Base-by-base conservation (phyloP, 179 eudicot genomes). In the Actinidia chinensis region DNA sequence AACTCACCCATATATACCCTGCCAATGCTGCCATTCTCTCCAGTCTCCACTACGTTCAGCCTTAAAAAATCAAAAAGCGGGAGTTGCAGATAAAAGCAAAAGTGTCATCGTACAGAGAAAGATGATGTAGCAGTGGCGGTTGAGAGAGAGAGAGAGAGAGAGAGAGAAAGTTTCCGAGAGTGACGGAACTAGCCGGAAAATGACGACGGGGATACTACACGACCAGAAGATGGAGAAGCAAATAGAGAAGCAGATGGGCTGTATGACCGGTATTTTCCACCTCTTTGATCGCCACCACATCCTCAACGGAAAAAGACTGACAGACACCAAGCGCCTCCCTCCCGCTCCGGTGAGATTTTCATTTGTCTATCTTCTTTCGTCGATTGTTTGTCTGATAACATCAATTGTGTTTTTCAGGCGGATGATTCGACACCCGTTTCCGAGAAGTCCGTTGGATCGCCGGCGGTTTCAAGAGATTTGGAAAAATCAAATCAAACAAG, bases 231-330 rank as follows among this genome's bases (percentile, higher is more conserved):
- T 88, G 54, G 91, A 88, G 87, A 91, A 89, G 80, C 93, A 93
- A 50, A 89, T 90, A 12, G 90, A 83, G 86, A 93, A 89, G 75
- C 97, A 92, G 78, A 93, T 92, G 91, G 97, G 98, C 17, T 95
- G 98, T 85, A 93, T 93, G 92, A 79, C 94, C 18, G 97, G 97
- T 6, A 92, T 92, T 74, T 90, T 96, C 79, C 95, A 94, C 63
- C 83, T 95, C 78, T 95, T 93, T 67, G 97, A 93, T 72, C 97
- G 92, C 18, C 82, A 84, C 75, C 98, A 90, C 68, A 74, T 93
- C 60, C 76, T 90, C 10, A 51, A 87, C 78, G 90, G 84, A 6
- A 93, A 93, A 79, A 90, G 92, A 50, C 71, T 85, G 51, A 85
- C 78, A 75, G 77, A 92, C 80, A 67, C 88, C 68, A 92, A 88